A percentile compares a stretch with the other conserved stretches of the same genome.
phyloP scores from a whole-genome alignment of 257 asterid species.

The Schizonepeta tenuifolia region DNA sequence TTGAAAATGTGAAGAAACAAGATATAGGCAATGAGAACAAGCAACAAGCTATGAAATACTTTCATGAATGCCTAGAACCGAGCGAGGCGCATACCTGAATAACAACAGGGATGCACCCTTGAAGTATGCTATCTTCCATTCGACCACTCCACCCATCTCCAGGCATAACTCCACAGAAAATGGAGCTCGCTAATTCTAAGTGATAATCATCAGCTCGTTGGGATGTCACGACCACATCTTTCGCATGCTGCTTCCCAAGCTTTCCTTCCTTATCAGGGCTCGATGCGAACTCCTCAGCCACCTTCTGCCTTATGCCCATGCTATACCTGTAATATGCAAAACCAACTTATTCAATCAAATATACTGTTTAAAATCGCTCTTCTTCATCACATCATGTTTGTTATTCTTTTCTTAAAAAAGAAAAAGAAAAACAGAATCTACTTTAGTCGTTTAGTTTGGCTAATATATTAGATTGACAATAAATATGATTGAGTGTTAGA shows the following conservation, averaged over 20 bases:
- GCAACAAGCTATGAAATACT: conserved; percentile 11
- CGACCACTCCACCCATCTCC: conserved; percentile 99
- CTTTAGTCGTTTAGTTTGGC: background rate
- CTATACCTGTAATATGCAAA: conserved; percentile 70
- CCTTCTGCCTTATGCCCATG: conserved; percentile 99
- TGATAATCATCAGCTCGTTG: conserved; percentile 69
- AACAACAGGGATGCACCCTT: conserved; percentile 95
- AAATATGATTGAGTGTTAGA: no score
- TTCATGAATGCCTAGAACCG: conserved; percentile 9
- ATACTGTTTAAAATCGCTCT: background rate
- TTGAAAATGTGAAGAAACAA: conserved; percentile 33
- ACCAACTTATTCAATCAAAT: conserved; percentile 19
- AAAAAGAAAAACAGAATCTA: background rate
- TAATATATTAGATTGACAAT: no score
- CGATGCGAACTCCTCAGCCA: conserved; percentile 91
- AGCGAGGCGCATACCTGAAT: conserved; percentile 63
- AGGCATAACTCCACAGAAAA: conserved; percentile 98
- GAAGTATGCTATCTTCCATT: conserved; percentile 94
- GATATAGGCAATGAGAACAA: conserved; percentile 10
- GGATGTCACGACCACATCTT: conserved; percentile 84
- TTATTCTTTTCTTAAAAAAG: background rate
- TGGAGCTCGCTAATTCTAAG: conserved; percentile 71
- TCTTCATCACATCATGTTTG: background rate
- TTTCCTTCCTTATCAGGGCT: conserved; percentile 79
- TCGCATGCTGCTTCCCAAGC: conserved; percentile 81